Evolutionary conservation across 305 asterid species (phyloP).

Genomic region (Fraxinus paxiana): DNA sequence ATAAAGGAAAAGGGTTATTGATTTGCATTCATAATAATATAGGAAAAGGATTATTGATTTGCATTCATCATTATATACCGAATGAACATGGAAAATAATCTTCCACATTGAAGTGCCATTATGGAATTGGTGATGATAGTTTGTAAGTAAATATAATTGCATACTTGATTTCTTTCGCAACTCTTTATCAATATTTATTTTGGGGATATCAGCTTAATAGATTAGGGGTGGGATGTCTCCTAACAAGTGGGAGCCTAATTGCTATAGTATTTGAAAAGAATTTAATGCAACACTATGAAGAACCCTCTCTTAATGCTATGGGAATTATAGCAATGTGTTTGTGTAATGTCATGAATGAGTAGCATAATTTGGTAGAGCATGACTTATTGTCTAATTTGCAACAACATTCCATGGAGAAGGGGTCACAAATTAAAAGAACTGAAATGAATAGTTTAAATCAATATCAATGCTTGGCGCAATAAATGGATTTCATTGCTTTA

Average conservation of each 20-base stretch:
- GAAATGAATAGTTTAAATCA: neutral
- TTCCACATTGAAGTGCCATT: neutral
- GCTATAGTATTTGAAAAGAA: neutral
- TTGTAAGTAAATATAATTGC: neutral
- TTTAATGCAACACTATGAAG: neutral
- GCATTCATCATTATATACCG: neutral
- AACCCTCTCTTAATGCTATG: neutral
- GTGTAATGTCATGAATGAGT: neutral
- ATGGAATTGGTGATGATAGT: neutral
- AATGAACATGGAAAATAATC: neutral
- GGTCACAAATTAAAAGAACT: neutral
- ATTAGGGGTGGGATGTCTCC: neutral
- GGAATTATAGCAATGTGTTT: neutral
- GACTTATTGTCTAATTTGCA: neutral
- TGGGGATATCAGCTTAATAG: neutral
- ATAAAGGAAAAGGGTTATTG: neutral
- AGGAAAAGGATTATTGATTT: neutral
- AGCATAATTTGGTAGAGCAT: neutral
- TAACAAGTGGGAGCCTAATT: neutral
- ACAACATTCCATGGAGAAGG: neutral
- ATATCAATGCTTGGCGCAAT: neutral
- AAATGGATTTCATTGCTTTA: neutral
- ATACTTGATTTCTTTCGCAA: neutral
- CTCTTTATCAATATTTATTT: neutral
- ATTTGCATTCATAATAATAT: neutral